Percentiles rank a stretch among this genome's conserved stretches.
phyloP scores from a whole-genome alignment of 2,329 filamentous ascomycete genomes.

The Ilyonectria robusta region DNA sequence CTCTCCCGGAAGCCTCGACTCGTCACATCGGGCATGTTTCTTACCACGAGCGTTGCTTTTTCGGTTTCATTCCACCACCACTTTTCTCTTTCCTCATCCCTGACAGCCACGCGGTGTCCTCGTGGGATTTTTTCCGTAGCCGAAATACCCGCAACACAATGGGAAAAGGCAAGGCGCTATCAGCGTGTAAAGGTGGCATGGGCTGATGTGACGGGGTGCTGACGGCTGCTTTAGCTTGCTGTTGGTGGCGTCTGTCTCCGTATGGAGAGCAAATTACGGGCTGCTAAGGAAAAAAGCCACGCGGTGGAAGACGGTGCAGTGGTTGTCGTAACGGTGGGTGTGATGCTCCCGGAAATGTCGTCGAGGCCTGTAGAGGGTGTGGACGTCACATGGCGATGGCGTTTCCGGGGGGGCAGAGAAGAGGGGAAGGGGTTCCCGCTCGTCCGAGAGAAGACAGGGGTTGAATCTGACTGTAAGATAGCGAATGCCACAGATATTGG shows the following conservation, averaged over 20 bases:
- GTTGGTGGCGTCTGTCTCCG: neutral
- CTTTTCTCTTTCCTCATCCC: neutral
- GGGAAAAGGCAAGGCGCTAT: neutral
- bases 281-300: neutral
- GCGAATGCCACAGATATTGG: neutral
- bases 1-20: neutral
- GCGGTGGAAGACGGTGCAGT: neutral
- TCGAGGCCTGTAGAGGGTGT: neutral
- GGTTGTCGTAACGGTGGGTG: neutral
- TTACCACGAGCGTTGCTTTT: neutral
- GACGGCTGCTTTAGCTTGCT: neutral
- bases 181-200: neutral
- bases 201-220: neutral
- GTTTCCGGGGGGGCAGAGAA: neutral
- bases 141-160: neutral
- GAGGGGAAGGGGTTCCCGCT: neutral
- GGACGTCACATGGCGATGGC: constrained; percentile 8
- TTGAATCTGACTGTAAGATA: neutral
- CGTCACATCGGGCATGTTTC: neutral
- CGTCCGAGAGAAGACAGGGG: constrained; percentile 1
- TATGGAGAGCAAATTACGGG: neutral
- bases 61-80: neutral
- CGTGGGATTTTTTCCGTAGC: neutral
- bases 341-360: constrained; percentile 1
- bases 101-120: neutral